Percentiles rank a stretch among this genome's conserved stretches.
These are phyloP conservation scores for Penicillium griseofulvum DNA, from an alignment of 2,329 filamentous ascomycete genomes.

Conservation along the genomic window DNA sequence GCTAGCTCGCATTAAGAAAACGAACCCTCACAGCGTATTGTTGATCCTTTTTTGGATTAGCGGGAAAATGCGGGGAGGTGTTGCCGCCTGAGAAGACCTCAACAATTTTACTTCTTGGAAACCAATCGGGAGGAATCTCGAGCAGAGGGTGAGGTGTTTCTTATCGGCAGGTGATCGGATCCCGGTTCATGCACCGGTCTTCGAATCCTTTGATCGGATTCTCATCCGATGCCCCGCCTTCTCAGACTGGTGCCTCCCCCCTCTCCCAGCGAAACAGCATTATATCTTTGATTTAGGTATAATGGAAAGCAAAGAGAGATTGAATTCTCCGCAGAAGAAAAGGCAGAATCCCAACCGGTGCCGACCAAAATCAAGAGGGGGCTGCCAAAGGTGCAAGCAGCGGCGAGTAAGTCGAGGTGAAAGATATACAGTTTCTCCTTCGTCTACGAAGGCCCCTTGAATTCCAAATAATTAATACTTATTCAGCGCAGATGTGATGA, in stretches of 20 bases:
- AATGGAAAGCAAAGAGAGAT: neutral
- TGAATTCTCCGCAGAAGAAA: constrained; percentile 11
- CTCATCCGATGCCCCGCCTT: neutral
- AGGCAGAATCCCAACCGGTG: constrained; percentile 25
- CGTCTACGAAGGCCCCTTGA: neutral
- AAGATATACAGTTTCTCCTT: constrained; percentile 10
- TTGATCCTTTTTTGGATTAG: neutral
- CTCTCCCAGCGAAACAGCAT: neutral
- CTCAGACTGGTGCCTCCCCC: neutral
- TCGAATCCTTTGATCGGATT: neutral
- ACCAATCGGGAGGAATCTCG: neutral
- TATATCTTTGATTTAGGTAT: neutral
- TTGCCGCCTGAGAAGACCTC: neutral
- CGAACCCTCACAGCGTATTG: neutral
- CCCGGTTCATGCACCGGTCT: constrained; percentile 1
- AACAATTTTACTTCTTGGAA: neutral
- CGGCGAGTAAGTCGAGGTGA: constrained; percentile 24
- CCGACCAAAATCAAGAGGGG: constrained; percentile 23
- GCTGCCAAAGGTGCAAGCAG: constrained; percentile 25
- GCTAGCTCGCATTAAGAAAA: neutral
- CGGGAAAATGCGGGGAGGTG: neutral
- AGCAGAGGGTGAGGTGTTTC: neutral
- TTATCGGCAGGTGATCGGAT: constrained; percentile 11
- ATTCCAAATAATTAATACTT: neutral
- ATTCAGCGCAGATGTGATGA: constrained; percentile 25